Conservation (phyloP, 495 filamentous ascomycete species). For the Hyaloscypha finlandica region DNA sequence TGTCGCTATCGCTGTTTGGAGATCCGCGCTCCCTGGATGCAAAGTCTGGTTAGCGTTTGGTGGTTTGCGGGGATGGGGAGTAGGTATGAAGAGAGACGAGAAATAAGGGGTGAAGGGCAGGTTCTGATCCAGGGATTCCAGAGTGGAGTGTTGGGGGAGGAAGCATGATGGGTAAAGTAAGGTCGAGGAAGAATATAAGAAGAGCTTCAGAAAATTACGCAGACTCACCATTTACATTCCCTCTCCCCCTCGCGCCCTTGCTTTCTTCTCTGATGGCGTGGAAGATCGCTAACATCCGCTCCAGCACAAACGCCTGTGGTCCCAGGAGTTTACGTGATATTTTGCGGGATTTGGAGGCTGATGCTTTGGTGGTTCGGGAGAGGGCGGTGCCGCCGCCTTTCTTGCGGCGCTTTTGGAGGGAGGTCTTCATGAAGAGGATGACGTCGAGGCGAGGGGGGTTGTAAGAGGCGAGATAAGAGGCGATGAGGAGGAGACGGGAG, state of each 20-base stretch:
- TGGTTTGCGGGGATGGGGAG: too few species aligned
- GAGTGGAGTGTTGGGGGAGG: too few species aligned
- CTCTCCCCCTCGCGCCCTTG: conserved; percentile 25
- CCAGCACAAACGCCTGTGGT: conserved; percentile 80
- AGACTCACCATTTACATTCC: conserved; percentile 33
- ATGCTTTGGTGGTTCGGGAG: conserved; percentile 28
- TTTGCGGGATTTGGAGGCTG: conserved; percentile 51
- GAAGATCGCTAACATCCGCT: conserved; percentile 87
- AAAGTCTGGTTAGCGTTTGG: too few species aligned
- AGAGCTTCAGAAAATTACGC: conserved; percentile 24
- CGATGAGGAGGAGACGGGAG: conserved; percentile 78
- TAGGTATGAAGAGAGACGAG: too few species aligned
- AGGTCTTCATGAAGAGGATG: conserved; percentile 80
- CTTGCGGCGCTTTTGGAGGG: conserved; percentile 50
- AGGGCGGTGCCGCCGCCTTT: conserved; percentile 39
- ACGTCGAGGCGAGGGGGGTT: conserved; percentile 78
- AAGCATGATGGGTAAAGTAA: too few species aligned
- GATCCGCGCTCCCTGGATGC: conserved; percentile 49
- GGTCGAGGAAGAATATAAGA: too few species aligned
- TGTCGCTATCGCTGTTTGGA: conserved; percentile 76
- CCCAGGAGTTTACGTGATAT: conserved; percentile 70
- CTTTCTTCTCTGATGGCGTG: conserved; percentile 74
- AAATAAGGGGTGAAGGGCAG: too few species aligned
- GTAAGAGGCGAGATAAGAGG: conserved; percentile 89
- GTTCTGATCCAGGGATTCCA: too few species aligned